Conservation (phyloP, 2,329 filamentous ascomycete genomes). For the Clarireedia hainanense region DNA sequence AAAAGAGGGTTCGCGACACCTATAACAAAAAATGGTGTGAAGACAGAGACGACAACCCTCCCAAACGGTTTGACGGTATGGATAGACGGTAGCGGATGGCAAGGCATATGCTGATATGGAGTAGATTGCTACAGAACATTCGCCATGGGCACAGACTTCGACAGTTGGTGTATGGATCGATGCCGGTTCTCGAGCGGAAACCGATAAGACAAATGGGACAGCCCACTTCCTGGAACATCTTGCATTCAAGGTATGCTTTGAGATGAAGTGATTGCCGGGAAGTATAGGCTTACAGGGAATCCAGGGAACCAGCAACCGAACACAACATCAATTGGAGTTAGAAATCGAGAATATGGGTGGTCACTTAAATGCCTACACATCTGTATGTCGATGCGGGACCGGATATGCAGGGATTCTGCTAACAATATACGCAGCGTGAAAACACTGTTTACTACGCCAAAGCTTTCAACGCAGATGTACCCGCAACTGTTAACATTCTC, state of each 20-base stretch:
- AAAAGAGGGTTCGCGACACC: conserved; percentile 87
- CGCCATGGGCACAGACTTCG: conserved; percentile 95
- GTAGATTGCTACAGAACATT: conserved; percentile 96
- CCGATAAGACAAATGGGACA: conserved; percentile 96
- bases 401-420: conserved; percentile 13
- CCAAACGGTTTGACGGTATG: conserved; percentile 93
- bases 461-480: conserved; percentile 96
- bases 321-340: conserved; percentile 94
- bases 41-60: conserved; percentile 92
- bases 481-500: conserved; percentile 93
- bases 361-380: conserved; percentile 98
- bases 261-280: conserved; percentile 12
- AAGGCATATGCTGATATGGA: conserved; percentile 26
- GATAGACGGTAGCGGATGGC: background rate
- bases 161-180: conserved; percentile 99
- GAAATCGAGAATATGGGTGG: conserved; percentile 99
- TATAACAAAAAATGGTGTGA: conserved; percentile 58
- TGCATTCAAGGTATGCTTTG: conserved; percentile 81
- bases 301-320: conserved; percentile 86
- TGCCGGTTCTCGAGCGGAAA: conserved; percentile 95
- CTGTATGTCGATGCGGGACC: conserved; percentile 53
- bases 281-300: conserved; percentile 17
- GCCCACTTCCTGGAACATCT: conserved; percentile 99
- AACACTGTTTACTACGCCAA: conserved; percentile 99
- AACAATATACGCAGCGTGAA: conserved; percentile 58